A percentile compares a stretch with the other conserved stretches of the same genome.
These are phyloP conservation scores for Coemansia sp. DNA, from an alignment of 192 early-diverging fungal species.

Conservation along the genomic window DNA sequence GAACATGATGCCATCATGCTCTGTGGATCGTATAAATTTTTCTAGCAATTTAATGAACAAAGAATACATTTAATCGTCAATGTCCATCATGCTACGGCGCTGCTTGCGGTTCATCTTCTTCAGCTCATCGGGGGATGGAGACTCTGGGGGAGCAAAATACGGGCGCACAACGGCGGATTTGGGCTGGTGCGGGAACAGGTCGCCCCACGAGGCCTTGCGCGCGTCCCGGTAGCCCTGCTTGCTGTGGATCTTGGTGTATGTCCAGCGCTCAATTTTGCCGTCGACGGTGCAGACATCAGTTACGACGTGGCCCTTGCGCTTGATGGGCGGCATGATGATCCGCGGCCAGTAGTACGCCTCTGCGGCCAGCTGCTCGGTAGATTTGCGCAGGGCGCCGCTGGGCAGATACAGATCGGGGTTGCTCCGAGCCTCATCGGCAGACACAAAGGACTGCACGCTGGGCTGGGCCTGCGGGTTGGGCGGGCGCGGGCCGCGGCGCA, in stretches of 20 bases:
- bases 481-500: slow-evolving; percentile 64
- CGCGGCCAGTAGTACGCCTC: slow-evolving; percentile 68
- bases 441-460: neutral
- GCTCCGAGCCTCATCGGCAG: neutral
- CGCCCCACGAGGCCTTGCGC: slow-evolving; percentile 79
- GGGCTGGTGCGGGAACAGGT: slow-evolving; percentile 71
- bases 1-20: too few relatives aligned
- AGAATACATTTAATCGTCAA: neutral
- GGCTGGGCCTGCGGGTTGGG: neutral
- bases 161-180: slow-evolving; percentile 31
- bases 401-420: slow-evolving; percentile 18
- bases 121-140: neutral
- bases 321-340: slow-evolving; percentile 71
- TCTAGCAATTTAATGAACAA: neutral
- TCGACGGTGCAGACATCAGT: slow-evolving; percentile 62
- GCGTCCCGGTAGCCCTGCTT: slow-evolving; percentile 73
- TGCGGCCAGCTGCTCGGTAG: slow-evolving; percentile 12
- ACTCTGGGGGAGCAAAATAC: slow-evolving; percentile 11
- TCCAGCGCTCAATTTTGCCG: slow-evolving; percentile 63
- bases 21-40: too few relatives aligned
- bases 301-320: slow-evolving; percentile 73
- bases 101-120: slow-evolving; percentile 6
- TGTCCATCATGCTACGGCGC: neutral
- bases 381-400: slow-evolving; percentile 9
- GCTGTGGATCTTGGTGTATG: slow-evolving; percentile 67